A percentile compares a stretch with the other conserved stretches of the same genome.
These are phyloP conservation scores for Salicornia ramosissima DNA, from an alignment of 148 eudicot genomes.

Conservation along the genomic window DNA sequence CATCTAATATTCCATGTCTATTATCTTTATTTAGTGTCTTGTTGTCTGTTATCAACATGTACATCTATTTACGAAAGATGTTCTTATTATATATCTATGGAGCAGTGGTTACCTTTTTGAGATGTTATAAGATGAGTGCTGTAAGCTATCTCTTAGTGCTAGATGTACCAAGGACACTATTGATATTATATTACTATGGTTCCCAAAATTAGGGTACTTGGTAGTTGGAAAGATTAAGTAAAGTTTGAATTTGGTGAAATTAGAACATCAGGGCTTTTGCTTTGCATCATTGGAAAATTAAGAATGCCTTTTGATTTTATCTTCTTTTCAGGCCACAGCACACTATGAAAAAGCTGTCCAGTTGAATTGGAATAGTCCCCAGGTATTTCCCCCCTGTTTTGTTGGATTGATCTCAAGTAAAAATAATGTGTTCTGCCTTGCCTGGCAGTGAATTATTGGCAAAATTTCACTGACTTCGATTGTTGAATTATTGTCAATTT, in stretches of 20 bases:
- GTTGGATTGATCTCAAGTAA: neutral
- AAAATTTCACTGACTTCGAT: slow-evolving; percentile 4
- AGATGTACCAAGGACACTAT: neutral
- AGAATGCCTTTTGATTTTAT: neutral
- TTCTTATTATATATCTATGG: neutral
- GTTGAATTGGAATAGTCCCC: slow-evolving; percentile 97
- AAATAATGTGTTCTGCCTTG: neutral
- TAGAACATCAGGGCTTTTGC: slow-evolving; percentile 3
- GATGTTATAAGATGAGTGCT: neutral
- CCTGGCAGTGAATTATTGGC: neutral
- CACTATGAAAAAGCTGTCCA: slow-evolving; percentile 84
- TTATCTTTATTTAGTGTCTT: neutral
- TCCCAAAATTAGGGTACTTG: neutral
- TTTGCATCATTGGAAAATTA: neutral
- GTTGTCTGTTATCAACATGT: neutral
- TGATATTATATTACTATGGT: neutral
- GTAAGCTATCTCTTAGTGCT: neutral
- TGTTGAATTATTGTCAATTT: neutral
- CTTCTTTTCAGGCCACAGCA: slow-evolving; percentile 63
- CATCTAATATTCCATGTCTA: neutral
- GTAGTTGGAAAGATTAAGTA: neutral
- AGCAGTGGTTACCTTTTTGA: neutral
- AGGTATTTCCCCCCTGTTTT: slow-evolving; percentile 37
- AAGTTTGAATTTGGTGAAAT: neutral
- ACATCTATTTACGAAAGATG: neutral